A percentile compares a stretch with the other conserved stretches of the same genome.
phyloP scores from a whole-genome alignment of 129 eudicot genomes.

The Lactuca saligna region DNA sequence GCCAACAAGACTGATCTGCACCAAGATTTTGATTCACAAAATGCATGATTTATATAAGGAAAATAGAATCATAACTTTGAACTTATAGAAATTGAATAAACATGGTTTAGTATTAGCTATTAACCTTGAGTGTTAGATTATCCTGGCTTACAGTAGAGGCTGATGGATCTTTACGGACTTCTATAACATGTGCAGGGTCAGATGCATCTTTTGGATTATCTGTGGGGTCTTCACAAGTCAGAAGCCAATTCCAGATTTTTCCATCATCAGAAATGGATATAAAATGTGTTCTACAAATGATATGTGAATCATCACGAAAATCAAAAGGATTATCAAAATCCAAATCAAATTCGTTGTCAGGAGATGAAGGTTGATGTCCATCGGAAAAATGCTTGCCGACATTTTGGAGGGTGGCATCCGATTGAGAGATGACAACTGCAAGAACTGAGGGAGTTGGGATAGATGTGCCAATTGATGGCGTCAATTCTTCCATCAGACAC shows the following conservation, averaged over 20 bases:
- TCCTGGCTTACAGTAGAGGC: conserved; percentile 37
- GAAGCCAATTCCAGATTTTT: conserved; percentile 94
- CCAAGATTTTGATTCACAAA: conserved; percentile 11
- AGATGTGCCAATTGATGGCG: conserved; percentile 80
- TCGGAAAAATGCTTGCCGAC: conserved; percentile 64
- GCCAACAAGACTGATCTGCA: conserved; percentile 80
- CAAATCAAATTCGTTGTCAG: conserved; percentile 55
- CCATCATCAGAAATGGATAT: conserved; percentile 95
- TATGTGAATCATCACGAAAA: conserved; percentile 61
- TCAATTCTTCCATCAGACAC: conserved; percentile 83
- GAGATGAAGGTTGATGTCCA: conserved; percentile 35
- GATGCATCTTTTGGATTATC: conserved; percentile 42
- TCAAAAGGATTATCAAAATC: conserved; percentile 84
- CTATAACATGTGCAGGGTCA: conserved; percentile 24
- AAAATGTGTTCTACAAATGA: conserved; percentile 67
- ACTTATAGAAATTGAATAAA: background rate
- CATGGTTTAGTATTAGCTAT: background rate
- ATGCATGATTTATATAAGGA: background rate
- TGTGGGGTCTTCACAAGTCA: conserved; percentile 63
- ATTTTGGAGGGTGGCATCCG: conserved; percentile 68
- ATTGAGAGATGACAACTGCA: conserved; percentile 70
- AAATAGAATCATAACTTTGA: background rate
- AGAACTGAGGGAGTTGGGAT: conserved; percentile 83
- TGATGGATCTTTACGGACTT: conserved; percentile 32
- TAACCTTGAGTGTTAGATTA: conserved; percentile 73